These are phyloP conservation scores for Sequoia sempervirens DNA, from an alignment of 75 land plant genomes.

Conservation along the genomic window DNA sequence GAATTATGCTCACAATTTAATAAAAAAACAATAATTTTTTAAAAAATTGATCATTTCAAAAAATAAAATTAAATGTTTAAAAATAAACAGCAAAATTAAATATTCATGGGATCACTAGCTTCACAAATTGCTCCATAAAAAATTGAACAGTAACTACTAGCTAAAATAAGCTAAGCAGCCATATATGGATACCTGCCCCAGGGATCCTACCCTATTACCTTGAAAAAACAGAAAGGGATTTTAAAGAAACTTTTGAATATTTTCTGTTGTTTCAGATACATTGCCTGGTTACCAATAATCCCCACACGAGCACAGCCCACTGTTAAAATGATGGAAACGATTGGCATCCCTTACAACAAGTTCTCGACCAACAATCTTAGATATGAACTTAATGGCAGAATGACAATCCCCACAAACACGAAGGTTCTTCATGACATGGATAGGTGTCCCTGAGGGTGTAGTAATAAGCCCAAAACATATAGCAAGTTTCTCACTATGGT, in stretches of 20 bases:
- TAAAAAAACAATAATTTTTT: no score
- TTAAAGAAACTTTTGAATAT: neutral
- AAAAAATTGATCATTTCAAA: no score
- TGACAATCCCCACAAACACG: conserved; percentile 31
- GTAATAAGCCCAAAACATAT: conserved; percentile 27
- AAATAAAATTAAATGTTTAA: no score
- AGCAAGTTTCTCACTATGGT: conserved; percentile 31
- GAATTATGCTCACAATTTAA: no score
- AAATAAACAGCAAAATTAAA: no score
- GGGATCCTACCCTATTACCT: neutral
- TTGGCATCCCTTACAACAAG: conserved; percentile 27
- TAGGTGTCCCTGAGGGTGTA: conserved; percentile 20
- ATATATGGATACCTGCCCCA: no score
- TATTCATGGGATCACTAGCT: no score
- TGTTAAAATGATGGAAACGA: conserved; percentile 24
- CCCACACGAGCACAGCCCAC: conserved; percentile 29
- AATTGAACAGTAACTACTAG: no score
- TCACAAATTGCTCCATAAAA: no score
- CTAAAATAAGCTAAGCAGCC: no score
- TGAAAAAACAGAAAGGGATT: neutral
- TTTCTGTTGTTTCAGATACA: neutral
- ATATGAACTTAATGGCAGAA: conserved; percentile 18
- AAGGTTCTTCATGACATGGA: conserved; percentile 23
- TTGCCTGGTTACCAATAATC: conserved; percentile 12
- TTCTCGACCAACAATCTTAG: conserved; percentile 14